Evolutionary conservation across 1,284 basidiomycete genomes (phyloP).

Genomic region (Gymnopus androsaceus): DNA sequence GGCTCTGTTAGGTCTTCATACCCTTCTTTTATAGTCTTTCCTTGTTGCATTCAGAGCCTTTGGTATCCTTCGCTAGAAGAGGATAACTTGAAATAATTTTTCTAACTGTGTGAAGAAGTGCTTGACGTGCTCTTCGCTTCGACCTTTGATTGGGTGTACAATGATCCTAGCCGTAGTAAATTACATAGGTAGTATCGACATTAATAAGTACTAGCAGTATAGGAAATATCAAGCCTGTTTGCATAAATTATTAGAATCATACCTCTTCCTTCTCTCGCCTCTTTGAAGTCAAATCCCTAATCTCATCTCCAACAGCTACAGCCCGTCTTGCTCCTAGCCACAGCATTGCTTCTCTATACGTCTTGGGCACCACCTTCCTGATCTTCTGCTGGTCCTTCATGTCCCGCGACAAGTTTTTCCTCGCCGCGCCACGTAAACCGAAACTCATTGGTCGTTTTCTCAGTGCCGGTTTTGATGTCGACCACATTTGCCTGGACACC

Average conservation of each 20-base stretch:
- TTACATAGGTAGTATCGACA: too few relatives aligned
- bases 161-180: too few relatives aligned
- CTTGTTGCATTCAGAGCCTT: neutral
- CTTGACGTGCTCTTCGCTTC: too few relatives aligned
- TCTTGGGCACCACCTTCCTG: constrained; percentile 67
- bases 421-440: constrained; percentile 65
- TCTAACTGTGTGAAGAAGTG: too few relatives aligned
- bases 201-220: too few relatives aligned
- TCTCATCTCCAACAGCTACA: constrained; percentile 61
- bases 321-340: constrained; percentile 80
- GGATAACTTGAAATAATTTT: neutral
- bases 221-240: too few relatives aligned
- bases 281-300: constrained; percentile 36
- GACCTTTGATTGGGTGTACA: too few relatives aligned
- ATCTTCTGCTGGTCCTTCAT: neutral
- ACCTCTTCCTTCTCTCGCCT: neutral
- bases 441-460: constrained; percentile 72
- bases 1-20: neutral
- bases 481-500: constrained; percentile 78
- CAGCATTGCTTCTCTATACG: constrained; percentile 78
- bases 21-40: neutral
- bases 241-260: neutral
- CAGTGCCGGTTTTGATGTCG: constrained; percentile 68
- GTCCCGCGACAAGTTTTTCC: constrained; percentile 24
- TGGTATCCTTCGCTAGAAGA: neutral